These are phyloP conservation scores for Teunomyces barrocoloradensis DNA, from an alignment of 805 yeast genomes.

Conservation along the genomic window DNA sequence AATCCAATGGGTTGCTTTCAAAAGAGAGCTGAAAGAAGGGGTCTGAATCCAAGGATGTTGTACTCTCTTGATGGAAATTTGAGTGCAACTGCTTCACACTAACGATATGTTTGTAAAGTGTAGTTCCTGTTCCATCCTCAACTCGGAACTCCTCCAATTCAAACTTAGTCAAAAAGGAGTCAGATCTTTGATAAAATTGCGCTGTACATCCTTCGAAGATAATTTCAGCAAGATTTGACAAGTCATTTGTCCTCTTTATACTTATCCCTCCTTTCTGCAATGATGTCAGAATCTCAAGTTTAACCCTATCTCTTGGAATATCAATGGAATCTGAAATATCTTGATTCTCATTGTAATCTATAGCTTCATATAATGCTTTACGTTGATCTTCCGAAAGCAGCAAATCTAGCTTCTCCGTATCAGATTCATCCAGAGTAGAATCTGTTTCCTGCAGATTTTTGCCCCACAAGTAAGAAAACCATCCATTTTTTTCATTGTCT, in stretches of 20 bases:
- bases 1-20: constrained; percentile 85
- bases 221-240: constrained; percentile 65
- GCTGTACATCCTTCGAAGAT: constrained; percentile 79
- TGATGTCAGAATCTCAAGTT: constrained; percentile 63
- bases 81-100: constrained; percentile 65
- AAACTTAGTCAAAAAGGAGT: constrained; percentile 69
- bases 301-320: constrained; percentile 70
- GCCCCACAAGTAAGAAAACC: constrained; percentile 75
- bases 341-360: constrained; percentile 77
- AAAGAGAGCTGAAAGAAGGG: constrained; percentile 82
- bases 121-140: constrained; percentile 78
- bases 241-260: constrained; percentile 43
- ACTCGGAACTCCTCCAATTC: constrained; percentile 78
- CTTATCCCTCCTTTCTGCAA: constrained; percentile 77
- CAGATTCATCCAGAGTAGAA: constrained; percentile 26
- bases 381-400: constrained; percentile 78
- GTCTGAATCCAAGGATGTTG: constrained; percentile 24
- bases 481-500: constrained; percentile 39
- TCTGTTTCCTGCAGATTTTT: constrained; percentile 20
- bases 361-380: constrained; percentile 87
- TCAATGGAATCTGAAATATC: constrained; percentile 52
- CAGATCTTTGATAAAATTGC: constrained; percentile 72
- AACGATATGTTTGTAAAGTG: constrained; percentile 84
- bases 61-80: constrained; percentile 26
- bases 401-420: constrained; percentile 36